Evolutionary conservation across 495 filamentous ascomycete genomes (phyloP).

Genomic region (Talaromyces nanjingensis): DNA sequence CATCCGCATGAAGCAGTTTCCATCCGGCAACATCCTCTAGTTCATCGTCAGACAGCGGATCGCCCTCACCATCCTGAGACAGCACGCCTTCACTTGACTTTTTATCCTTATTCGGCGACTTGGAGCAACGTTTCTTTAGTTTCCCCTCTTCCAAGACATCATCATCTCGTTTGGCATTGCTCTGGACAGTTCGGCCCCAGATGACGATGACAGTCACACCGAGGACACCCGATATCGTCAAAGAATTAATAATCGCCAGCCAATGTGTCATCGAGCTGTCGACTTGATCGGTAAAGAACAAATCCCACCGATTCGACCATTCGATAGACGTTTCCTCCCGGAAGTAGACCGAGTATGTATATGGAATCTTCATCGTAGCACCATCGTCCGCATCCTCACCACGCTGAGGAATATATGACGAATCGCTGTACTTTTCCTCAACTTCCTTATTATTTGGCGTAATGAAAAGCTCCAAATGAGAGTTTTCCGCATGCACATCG

Average conservation of each 20-base stretch:
- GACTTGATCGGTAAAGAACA: constrained; percentile 89
- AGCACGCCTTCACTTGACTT: constrained; percentile 48
- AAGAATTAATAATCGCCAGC: constrained; percentile 86
- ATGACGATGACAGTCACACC: constrained; percentile 84
- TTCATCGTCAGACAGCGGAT: constrained; percentile 69
- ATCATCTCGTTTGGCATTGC: constrained; percentile 71
- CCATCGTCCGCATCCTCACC: constrained; percentile 58
- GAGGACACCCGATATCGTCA: constrained; percentile 77
- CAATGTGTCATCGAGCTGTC: constrained; percentile 83
- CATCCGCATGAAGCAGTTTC: constrained; percentile 91
- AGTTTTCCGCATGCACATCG: constrained; percentile 53
- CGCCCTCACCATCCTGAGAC: constrained; percentile 58
- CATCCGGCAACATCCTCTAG: constrained; percentile 85
- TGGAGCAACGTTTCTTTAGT: constrained; percentile 39
- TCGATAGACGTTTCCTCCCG: constrained; percentile 76
- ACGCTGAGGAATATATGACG: constrained; percentile 49
- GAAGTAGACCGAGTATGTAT: constrained; percentile 91
- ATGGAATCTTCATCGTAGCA: constrained; percentile 70
- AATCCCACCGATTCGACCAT: constrained; percentile 84
- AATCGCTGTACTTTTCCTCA: constrained; percentile 49
- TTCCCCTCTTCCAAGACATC: constrained; percentile 63
- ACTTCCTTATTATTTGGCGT: constrained; percentile 52
- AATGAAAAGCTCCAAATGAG: constrained; percentile 63
- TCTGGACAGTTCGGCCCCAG: constrained; percentile 70
- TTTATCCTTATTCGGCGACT: constrained; percentile 45